These are phyloP conservation scores for Actinomortierella ambigua DNA, from an alignment of 371 early-diverging fungal genomes.

Conservation along the genomic window DNA sequence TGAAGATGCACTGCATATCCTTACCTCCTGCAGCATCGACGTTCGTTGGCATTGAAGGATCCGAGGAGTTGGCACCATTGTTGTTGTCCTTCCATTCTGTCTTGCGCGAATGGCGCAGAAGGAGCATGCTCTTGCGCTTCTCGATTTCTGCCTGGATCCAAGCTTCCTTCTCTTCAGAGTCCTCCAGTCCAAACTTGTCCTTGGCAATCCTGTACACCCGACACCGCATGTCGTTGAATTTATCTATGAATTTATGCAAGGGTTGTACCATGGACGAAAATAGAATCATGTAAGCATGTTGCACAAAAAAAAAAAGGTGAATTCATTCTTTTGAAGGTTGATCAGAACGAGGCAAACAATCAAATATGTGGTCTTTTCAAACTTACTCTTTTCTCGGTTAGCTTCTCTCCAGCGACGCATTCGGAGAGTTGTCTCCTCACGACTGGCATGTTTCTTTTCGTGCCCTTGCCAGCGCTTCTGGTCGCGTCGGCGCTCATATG, in stretches of 20 bases:
- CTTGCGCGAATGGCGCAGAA: slow-evolving; percentile 36
- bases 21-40: slow-evolving; percentile 3
- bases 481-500: slow-evolving; percentile 58
- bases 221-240: slow-evolving; percentile 71
- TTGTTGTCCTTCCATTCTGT: slow-evolving; percentile 28
- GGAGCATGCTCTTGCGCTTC: slow-evolving; percentile 34
- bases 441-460: slow-evolving; percentile 56
- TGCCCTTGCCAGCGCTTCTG: slow-evolving; percentile 64
- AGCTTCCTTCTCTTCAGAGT: slow-evolving; percentile 60
- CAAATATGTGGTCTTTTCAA: slow-evolving; percentile 24
- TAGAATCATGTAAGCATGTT: background rate
- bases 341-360: background rate
- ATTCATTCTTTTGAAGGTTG: background rate
- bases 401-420: slow-evolving; percentile 24
- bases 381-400: slow-evolving; percentile 36
- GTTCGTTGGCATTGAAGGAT: background rate
- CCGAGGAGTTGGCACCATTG: slow-evolving; percentile 1
- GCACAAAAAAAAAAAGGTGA: background rate
- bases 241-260: slow-evolving; percentile 27
- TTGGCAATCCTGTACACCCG: slow-evolving; percentile 73
- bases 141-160: slow-evolving; percentile 70
- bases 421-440: slow-evolving; percentile 58
- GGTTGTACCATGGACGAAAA: slow-evolving; percentile 23
- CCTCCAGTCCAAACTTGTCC: slow-evolving; percentile 64
- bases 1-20: too few relatives aligned